phyloP scores from a whole-genome alignment of 2,329 filamentous ascomycete species.

The Cladobotryum protrusum region DNA sequence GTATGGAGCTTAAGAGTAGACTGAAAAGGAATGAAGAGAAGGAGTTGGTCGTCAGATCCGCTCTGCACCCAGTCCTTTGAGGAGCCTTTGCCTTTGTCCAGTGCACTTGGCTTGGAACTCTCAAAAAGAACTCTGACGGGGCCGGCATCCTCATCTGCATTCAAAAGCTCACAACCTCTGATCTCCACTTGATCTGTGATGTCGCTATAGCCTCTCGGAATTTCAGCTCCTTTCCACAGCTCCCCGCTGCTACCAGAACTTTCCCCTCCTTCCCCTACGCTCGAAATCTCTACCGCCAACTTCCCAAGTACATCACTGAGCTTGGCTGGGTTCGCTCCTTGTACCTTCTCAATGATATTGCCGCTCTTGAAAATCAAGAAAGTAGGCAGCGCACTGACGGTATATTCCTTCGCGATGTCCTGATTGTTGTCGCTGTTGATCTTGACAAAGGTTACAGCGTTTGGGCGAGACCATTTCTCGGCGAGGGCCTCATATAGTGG shows the following conservation, averaged over 20 bases:
- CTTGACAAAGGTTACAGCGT: conserved; percentile 76
- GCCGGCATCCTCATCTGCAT: conserved; percentile 72
- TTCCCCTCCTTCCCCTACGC: conserved; percentile 43
- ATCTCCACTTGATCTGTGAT: conserved; percentile 77
- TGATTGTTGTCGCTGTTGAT: conserved; percentile 75
- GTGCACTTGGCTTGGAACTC: conserved; percentile 55
- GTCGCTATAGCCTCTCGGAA: conserved; percentile 77
- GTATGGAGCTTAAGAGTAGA: conserved; percentile 85
- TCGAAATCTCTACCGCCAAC: conserved; percentile 59
- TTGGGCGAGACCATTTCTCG: conserved; percentile 60
- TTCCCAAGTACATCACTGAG: conserved; percentile 67
- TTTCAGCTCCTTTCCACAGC: conserved; percentile 65
- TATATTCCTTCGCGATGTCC: conserved; percentile 67
- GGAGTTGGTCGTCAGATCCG: conserved; percentile 93
- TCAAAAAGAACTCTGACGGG: conserved; percentile 69
- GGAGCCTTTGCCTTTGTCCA: conserved; percentile 50
- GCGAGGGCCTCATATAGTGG: conserved; percentile 78
- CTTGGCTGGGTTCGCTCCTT: conserved; percentile 66
- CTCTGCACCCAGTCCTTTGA: conserved; percentile 85
- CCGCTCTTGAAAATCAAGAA: conserved; percentile 81
- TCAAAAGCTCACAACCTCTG: conserved; percentile 77
- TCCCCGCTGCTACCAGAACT: conserved; percentile 29
- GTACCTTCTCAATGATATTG: conserved; percentile 59
- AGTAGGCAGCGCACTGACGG: conserved; percentile 75
- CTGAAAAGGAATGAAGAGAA: conserved; percentile 88